Evolutionary conservation across 306 rosid genomes (phyloP).

Genomic region (Dalbergia cochinchinensis): DNA sequence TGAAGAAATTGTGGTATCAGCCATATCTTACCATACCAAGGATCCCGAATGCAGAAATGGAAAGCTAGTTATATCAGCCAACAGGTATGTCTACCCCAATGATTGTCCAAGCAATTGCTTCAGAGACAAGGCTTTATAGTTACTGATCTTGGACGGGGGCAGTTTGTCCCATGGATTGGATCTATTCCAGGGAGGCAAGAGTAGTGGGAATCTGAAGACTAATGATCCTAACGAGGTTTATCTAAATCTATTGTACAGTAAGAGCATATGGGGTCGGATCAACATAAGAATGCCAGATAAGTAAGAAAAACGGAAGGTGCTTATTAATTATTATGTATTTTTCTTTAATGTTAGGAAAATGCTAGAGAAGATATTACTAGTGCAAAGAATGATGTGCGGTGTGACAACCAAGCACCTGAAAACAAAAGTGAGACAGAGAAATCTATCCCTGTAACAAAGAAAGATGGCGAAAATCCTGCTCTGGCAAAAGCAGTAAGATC

Average conservation of each 20-base stretch:
- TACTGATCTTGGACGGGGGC: slow-evolving; percentile 54
- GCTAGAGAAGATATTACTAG: slow-evolving; percentile 61
- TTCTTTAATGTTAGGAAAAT: slow-evolving; percentile 57
- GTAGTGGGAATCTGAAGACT: slow-evolving; percentile 68
- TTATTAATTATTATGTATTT: slow-evolving; percentile 29
- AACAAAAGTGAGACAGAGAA: slow-evolving; percentile 72
- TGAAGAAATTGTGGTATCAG: slow-evolving; percentile 85
- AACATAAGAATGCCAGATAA: neutral
- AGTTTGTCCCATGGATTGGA: slow-evolving; percentile 92
- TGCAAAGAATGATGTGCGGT: slow-evolving; percentile 62
- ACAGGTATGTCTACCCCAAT: slow-evolving; percentile 55
- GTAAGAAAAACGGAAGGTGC: neutral
- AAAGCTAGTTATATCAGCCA: slow-evolving; percentile 83
- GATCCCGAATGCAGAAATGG: slow-evolving; percentile 90
- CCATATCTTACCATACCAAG: slow-evolving; percentile 71
- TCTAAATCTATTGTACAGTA: slow-evolving; percentile 6
- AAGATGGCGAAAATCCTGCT: slow-evolving; percentile 69
- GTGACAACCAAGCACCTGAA: slow-evolving; percentile 66
- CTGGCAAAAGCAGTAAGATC: slow-evolving; percentile 74
- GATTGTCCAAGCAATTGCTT: slow-evolving; percentile 21
- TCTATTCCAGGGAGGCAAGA: slow-evolving; percentile 77
- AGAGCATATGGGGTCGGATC: slow-evolving; percentile 2
- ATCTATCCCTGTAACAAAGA: no score
- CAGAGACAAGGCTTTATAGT: slow-evolving; percentile 26
- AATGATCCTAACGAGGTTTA: slow-evolving; percentile 76